Evolutionary conservation across 2,329 filamentous ascomycete species (phyloP), one percentile per base, ranked within the genome.

Genomic region (Orbilia ellipsospora): DNA sequence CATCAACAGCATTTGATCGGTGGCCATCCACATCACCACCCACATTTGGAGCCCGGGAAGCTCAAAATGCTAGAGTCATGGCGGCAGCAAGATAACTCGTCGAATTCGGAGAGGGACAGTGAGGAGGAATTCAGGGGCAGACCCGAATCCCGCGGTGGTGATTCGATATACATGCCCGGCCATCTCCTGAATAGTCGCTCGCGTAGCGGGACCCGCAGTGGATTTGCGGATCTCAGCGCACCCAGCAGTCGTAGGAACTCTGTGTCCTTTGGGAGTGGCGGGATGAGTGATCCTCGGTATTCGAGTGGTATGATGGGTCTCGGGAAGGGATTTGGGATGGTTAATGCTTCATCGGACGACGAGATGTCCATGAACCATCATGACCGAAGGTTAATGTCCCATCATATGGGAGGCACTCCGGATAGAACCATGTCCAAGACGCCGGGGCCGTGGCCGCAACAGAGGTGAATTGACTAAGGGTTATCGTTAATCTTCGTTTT

Each of bases 331-430:
- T 72, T 64, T 18, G 60, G 54, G 16, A 56, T 56, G 55, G 26
- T 26, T 12, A 59, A 65, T 31, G 55, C 52, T 8, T 52, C 20
- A 40, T 72, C 67, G 2, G 67, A 72, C 13, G 67, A 72, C 54
- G 51, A 31, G 4, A n/a, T 56, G 20, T 12, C 20, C 12, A 42
- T 62, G 61, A 23, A 28, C 8, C 48, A 44, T 36, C 40, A 62
- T 18, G 67, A 60, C n/a, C 54, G 36, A 7, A 64, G 67, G n/a
- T 40, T 65, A 60, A 72, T 65, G 60, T 12, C 48, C 1, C 65
- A 55, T 26, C 42, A 60, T 42, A 60, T 60, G 10, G 64, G 64
- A 59, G 54, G 40, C 5, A 52, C 65, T 13, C 23, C 31, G 16
- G 60, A 72, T 48, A 59, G 59, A 5, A 59, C 7, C 40, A 42